Evolutionary conservation across 2,329 filamentous ascomycete genomes (phyloP), one percentile per base, ranked within the genome.

Genomic region (Rutstroemia sp.): DNA sequence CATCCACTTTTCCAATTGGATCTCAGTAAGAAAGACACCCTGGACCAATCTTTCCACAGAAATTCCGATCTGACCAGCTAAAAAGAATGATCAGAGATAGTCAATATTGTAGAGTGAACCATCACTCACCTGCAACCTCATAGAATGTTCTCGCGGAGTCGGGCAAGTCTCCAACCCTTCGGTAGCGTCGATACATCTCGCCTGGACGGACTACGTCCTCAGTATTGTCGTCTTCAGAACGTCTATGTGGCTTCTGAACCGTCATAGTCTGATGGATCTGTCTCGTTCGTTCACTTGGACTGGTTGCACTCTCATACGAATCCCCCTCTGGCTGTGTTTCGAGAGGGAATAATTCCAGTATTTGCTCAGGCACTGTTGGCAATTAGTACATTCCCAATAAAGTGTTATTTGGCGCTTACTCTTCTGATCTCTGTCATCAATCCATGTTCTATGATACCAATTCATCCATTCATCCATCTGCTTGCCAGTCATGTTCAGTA

Each of bases 381-480:
- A 37, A 17, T 60, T 51, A 63, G 44, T 12, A 27, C 23, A 1
- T 41, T 3, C 25, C 5, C 14, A 25, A 39, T 12, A 25, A 25
- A 21, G n/a, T 17, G 51, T 50, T 39, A 14, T 17, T 38, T 19
- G 27, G 30, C 6, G 56, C 63, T 67, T 71, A 71, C 72, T 70
- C 60, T 70, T 72, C 12, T 69, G 64, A 46, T 72, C 68, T 17
- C 65, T 69, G 56, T 78, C 74, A 59, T 76, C 74, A 47, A 82
- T 70, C 75, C 83, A 88, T 46, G 78, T 86, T 57, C 78, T 76
- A 66, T 88, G 83, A 67, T 88, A 92, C 84, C 87, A 94, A 69
- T 89, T 82, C 70, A 95, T 76, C 65, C 91, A 92, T 58, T 87
- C 80, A 64, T 92, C 87, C 39, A 92, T 73, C 60, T 87, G 78